Percentiles rank a stretch among this genome's conserved stretches.
Conservation (phyloP, 768 basidiomycete species). For the Solioccasus polychromus region DNA sequence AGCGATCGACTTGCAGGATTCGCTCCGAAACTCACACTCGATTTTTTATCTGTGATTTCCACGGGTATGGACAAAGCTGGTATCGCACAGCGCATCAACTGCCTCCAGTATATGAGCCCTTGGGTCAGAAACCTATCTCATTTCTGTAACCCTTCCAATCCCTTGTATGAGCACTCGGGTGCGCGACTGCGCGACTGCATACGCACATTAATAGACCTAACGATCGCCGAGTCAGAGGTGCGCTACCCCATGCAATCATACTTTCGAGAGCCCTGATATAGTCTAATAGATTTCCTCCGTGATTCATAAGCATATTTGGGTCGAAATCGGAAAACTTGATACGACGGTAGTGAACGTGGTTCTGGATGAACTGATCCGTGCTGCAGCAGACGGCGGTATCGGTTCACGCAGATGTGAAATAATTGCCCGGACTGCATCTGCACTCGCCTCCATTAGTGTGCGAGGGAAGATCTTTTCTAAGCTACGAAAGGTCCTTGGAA, state of each 20-base stretch:
- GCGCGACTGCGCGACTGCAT: slow-evolving; percentile 78
- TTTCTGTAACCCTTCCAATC: slow-evolving; percentile 66
- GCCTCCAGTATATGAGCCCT: slow-evolving; percentile 79
- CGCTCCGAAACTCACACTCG: slow-evolving; percentile 81
- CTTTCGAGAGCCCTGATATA: slow-evolving; percentile 3
- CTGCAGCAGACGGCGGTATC: slow-evolving; percentile 80
- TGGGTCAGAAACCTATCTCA: slow-evolving; percentile 81
- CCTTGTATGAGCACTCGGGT: slow-evolving; percentile 69
- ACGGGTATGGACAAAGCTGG: slow-evolving; percentile 52
- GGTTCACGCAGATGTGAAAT: slow-evolving; percentile 74
- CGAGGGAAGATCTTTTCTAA: slow-evolving; percentile 76
- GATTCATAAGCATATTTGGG: slow-evolving; percentile 77
- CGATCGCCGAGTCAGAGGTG: slow-evolving; percentile 72
- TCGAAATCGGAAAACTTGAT: slow-evolving; percentile 70
- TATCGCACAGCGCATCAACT: slow-evolving; percentile 59
- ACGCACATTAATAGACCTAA: slow-evolving; percentile 73
- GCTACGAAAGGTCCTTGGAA: slow-evolving; percentile 76
- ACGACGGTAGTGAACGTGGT: slow-evolving; percentile 64
- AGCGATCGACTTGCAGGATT: slow-evolving; percentile 72
- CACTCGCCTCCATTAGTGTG: slow-evolving; percentile 72
- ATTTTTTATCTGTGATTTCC: slow-evolving; percentile 85
- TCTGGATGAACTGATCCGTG: slow-evolving; percentile 75
- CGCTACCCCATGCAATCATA: slow-evolving; percentile 20
- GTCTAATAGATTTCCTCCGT: slow-evolving; percentile 54
- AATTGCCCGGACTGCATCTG: slow-evolving; percentile 69